Evolutionary conservation across 2,329 filamentous ascomycete genomes (phyloP).

Genomic region (Paramyrothecium sp.): DNA sequence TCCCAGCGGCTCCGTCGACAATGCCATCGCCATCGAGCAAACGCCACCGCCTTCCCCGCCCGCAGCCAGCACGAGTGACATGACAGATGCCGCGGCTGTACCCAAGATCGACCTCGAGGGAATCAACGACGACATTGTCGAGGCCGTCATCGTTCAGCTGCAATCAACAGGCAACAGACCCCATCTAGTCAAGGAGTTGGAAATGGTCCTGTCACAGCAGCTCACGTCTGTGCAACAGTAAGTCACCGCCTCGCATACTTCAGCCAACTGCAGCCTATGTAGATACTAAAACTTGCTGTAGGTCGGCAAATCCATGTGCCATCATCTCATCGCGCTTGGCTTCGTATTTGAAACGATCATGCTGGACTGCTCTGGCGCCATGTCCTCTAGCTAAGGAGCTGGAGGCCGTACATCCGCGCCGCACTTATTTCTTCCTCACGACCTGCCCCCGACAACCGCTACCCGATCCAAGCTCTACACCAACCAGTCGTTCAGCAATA

Average conservation of each 20-base stretch:
- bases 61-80: conserved; percentile 23
- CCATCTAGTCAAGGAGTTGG: conserved; percentile 92
- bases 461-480: conserved; percentile 45
- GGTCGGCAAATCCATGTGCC: conserved; percentile 92
- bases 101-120: conserved; percentile 63
- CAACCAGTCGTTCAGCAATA: conserved; percentile 42
- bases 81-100: conserved; percentile 18
- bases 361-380: conserved; percentile 72
- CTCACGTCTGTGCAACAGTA: conserved; percentile 91
- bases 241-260: conserved; percentile 35
- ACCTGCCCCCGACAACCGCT: conserved; percentile 83
- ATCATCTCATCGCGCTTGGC: conserved; percentile 92
- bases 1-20: conserved; percentile 41
- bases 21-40: conserved; percentile 76
- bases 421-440: conserved; percentile 95
- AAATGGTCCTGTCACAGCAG: conserved; percentile 71
- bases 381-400: conserved; percentile 93
- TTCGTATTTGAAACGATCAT: conserved; percentile 83
- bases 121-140: conserved; percentile 94
- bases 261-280: conserved; percentile 10
- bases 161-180: conserved; percentile 89
- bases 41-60: conserved; percentile 59
- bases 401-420: conserved; percentile 86
- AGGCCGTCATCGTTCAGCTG: conserved; percentile 83
- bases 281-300: conserved; percentile 39